Conservation (phyloP, 805 yeast genomes). For the Lipomyces japonicus region DNA sequence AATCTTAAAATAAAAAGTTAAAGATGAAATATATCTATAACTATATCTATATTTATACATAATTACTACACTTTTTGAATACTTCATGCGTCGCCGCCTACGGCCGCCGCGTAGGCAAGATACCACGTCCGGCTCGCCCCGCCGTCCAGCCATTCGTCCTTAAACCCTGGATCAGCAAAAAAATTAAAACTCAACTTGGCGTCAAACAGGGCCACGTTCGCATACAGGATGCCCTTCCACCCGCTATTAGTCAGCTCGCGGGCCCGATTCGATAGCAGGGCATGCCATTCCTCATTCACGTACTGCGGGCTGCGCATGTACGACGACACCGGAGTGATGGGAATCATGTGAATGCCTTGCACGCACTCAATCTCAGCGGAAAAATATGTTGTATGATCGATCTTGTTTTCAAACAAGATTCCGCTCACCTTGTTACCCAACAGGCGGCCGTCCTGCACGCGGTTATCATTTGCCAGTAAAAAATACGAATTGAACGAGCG, state of each 20-base stretch:
- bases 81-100: not conserved
- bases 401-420: conserved; percentile 65
- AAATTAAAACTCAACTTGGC: conserved; percentile 60
- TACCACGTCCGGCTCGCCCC: conserved; percentile 91
- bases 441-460: conserved; percentile 49
- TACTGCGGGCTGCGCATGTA: conserved; percentile 51
- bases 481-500: conserved; percentile 56
- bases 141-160: conserved; percentile 58
- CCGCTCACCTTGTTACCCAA: conserved; percentile 63
- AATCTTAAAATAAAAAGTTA: too few relatives aligned
- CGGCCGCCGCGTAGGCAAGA: conserved; percentile 59
- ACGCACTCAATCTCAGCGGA: conserved; percentile 59
- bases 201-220: conserved; percentile 71
- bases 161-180: conserved; percentile 55
- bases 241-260: conserved; percentile 42
- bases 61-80: too few relatives aligned
- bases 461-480: conserved; percentile 48
- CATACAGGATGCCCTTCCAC: conserved; percentile 68
- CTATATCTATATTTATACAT: too few relatives aligned
- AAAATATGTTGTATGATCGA: conserved; percentile 70
- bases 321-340: conserved; percentile 60
- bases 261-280: conserved; percentile 43
- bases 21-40: too few relatives aligned
- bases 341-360: conserved; percentile 78
- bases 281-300: conserved; percentile 56